Percentiles rank a stretch among this genome's conserved stretches.
Evolutionary conservation across 1,139 yeast species (phyloP).

Genomic region (Nadsonia starkeyi-henricii): DNA sequence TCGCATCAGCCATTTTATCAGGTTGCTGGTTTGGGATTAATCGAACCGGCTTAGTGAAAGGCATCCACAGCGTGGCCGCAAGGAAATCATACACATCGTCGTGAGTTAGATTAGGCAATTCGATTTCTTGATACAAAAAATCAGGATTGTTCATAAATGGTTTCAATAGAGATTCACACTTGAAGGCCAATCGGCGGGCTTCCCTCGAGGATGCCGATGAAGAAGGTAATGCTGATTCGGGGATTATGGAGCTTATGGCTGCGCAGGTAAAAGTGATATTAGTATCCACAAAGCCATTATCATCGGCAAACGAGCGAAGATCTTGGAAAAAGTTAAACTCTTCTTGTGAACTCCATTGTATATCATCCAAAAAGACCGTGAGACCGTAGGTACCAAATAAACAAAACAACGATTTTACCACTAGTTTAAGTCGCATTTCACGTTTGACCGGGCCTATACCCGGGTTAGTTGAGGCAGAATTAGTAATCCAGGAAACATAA

Average conservation of each 20-base stretch:
- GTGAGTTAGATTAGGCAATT: not conserved
- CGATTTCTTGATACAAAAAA: not conserved
- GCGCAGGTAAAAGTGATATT: slow-evolving; percentile 19
- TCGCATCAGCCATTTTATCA: not conserved
- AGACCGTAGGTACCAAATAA: slow-evolving; percentile 33
- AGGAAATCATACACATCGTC: not conserved
- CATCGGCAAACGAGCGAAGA: slow-evolving; percentile 17
- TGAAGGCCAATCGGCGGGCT: not conserved
- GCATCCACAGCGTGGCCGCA: slow-evolving; percentile 8
- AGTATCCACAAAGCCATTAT: slow-evolving; percentile 14
- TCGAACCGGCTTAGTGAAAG: not conserved
- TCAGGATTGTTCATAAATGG: not conserved
- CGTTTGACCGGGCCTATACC: slow-evolving; percentile 19
- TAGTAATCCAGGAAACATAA: slow-evolving; percentile 20
- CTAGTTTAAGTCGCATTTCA: slow-evolving; percentile 34
- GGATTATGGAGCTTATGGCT: slow-evolving; percentile 10
- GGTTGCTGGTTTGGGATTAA: not conserved
- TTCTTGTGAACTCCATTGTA: slow-evolving; percentile 31
- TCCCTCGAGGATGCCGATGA: not conserved
- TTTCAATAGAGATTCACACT: not conserved
- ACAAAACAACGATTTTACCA: slow-evolving; percentile 31
- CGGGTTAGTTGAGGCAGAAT: slow-evolving; percentile 10
- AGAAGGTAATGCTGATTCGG: slow-evolving; percentile 2
- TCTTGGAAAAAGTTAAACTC: slow-evolving; percentile 19
- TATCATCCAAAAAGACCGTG: slow-evolving; percentile 36